Evolutionary conservation across 495 filamentous ascomycete genomes (phyloP).

Genomic region (Penicillium canescens): DNA sequence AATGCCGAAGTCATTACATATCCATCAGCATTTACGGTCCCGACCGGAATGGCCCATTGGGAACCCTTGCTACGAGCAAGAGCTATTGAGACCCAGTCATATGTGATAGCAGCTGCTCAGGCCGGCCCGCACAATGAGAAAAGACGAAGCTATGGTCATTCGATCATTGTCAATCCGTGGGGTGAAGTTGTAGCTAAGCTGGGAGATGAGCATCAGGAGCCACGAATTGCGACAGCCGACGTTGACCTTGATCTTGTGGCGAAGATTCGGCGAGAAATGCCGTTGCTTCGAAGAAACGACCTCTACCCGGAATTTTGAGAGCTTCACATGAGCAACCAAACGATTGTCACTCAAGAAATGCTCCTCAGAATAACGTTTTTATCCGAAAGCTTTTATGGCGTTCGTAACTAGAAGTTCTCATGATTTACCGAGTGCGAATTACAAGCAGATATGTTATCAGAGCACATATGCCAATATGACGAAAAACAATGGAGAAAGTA

Average conservation of each 20-base stretch:
- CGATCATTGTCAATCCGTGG: constrained; percentile 88
- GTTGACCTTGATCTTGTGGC: constrained; percentile 51
- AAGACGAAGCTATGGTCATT: constrained; percentile 82
- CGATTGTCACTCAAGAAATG: too few relatives aligned
- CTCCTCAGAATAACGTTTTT: too few relatives aligned
- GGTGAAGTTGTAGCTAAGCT: constrained; percentile 70
- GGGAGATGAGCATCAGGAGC: constrained; percentile 49
- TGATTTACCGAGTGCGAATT: constrained; percentile 3
- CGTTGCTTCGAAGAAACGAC: constrained; percentile 61
- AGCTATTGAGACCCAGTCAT: constrained; percentile 88
- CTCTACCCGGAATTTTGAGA: constrained; percentile 59
- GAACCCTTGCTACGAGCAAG: constrained; percentile 71
- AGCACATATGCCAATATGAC: constrained; percentile 28
- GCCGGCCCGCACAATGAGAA: constrained; percentile 76
- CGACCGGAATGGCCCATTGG: constrained; percentile 88
- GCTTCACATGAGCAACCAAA: neutral
- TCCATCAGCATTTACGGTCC: constrained; percentile 88
- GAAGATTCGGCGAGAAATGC: constrained; percentile 61
- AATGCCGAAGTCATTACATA: constrained; percentile 79
- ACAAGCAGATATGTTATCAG: constrained; percentile 10
- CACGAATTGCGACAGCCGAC: constrained; percentile 52
- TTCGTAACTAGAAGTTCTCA: neutral
- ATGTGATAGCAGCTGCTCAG: constrained; percentile 87
- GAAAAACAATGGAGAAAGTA: constrained; percentile 28
- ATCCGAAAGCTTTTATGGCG: neutral